These are phyloP conservation scores for Hibiscus trionum DNA, from an alignment of 345 rosid species.

Conservation along the genomic window DNA sequence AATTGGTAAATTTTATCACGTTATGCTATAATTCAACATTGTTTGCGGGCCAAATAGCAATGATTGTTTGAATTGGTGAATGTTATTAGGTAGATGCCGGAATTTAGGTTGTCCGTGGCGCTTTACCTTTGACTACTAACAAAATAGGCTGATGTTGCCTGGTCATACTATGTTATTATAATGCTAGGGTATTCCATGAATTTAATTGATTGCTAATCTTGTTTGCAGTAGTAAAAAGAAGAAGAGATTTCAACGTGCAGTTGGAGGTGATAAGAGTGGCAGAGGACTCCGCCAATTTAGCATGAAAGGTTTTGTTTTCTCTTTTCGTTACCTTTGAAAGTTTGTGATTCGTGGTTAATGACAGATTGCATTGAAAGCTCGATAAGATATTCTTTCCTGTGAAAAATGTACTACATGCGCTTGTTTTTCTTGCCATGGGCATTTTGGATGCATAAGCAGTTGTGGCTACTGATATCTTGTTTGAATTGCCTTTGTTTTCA, in stretches of 20 bases:
- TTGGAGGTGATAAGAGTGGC: constrained; percentile 87
- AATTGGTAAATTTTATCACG: background rate
- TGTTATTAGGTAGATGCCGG: background rate
- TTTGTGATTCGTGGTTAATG: background rate
- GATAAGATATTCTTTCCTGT: background rate
- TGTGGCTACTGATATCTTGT: constrained; percentile 4
- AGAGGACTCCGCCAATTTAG: constrained; percentile 99
- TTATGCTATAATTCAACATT: background rate
- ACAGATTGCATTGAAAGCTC: background rate
- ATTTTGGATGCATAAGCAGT: background rate
- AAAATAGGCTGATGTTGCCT: background rate
- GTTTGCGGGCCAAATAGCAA: background rate
- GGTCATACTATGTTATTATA: background rate
- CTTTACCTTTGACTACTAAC: background rate
- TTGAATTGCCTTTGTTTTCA: constrained; percentile 14
- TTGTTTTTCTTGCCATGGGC: background rate
- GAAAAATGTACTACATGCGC: background rate
- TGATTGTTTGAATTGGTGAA: background rate
- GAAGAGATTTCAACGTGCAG: constrained; percentile 83
- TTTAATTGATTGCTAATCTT: constrained; percentile 11
- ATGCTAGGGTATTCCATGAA: background rate
- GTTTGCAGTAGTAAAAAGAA: constrained; percentile 65
- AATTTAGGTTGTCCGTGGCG: background rate
- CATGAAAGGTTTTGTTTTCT: constrained; percentile 66
- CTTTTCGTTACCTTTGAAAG: background rate